A percentile compares a stretch with the other conserved stretches of the same genome.
Conservation (phyloP, 2,329 filamentous ascomycete genomes). For the Penicillium sp. region DNA sequence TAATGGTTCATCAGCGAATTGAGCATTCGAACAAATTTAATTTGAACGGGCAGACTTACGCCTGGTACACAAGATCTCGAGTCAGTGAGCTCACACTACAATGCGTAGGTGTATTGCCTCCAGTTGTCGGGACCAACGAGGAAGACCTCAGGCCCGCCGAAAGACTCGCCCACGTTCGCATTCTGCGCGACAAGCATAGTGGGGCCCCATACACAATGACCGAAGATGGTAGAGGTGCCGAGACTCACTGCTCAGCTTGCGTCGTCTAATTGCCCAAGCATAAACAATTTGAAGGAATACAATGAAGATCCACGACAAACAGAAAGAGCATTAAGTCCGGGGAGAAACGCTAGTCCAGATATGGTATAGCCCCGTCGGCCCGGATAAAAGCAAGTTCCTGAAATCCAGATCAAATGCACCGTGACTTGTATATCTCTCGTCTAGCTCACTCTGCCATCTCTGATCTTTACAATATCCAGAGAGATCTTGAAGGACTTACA, state of each 20-base stretch:
- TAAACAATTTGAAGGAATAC: background rate
- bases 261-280: background rate
- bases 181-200: constrained; percentile 24
- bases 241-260: background rate
- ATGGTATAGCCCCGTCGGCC: constrained; percentile 6
- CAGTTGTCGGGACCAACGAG: constrained; percentile 6
- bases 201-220: background rate
- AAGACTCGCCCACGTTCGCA: constrained; percentile 22
- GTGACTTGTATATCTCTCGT: background rate
- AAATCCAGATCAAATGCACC: constrained; percentile 8
- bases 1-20: background rate
- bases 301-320: background rate
- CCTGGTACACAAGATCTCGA: background rate
- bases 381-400: constrained; percentile 16
- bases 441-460: background rate
- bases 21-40: background rate
- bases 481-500: background rate
- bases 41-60: constrained; percentile 1
- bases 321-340: background rate
- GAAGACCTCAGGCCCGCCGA: constrained; percentile 21
- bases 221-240: background rate
- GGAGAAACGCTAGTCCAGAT: constrained; percentile 7
- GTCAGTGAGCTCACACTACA: background rate
- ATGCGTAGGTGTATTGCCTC: background rate
- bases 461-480: background rate